Percentiles rank a stretch among this genome's conserved stretches.
These are phyloP conservation scores for Sporodiniella umbellata DNA, from an alignment of 371 early-diverging fungal species.

Conservation along the genomic window DNA sequence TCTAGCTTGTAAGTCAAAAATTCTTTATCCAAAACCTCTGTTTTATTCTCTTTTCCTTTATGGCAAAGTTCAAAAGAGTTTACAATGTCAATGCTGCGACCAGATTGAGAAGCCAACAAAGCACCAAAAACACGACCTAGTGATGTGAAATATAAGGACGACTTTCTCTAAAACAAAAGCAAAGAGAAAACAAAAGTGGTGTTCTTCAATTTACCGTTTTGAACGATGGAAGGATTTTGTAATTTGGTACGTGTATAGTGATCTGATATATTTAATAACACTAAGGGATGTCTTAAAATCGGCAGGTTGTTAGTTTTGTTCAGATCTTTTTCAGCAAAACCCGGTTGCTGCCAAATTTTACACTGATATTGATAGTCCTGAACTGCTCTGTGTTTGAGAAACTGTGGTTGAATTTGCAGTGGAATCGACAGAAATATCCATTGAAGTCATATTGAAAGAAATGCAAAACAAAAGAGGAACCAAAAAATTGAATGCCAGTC, in stretches of 20 bases:
- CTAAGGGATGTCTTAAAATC: conserved; percentile 75
- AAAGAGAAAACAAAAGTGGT: background rate
- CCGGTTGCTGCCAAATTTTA: conserved; percentile 16
- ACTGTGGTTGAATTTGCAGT: conserved; percentile 18
- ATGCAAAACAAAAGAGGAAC: background rate
- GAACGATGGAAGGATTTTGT: conserved; percentile 47
- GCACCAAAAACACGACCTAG: conserved; percentile 70
- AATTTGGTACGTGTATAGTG: conserved; percentile 74
- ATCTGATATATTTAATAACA: conserved; percentile 83
- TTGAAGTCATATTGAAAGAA: conserved; percentile 28
- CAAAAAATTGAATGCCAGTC: background rate
- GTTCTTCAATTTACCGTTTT: conserved; percentile 28
- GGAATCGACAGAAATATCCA: conserved; percentile 43
- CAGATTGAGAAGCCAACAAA: conserved; percentile 76
- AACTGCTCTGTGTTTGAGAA: conserved; percentile 29
- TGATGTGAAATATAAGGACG: too few relatives aligned
- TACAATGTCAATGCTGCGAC: conserved; percentile 80
- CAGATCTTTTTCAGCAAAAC: too few relatives aligned
- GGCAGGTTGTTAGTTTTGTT: background rate
- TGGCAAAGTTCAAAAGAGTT: conserved; percentile 79
- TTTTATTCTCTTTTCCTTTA: conserved; percentile 30
- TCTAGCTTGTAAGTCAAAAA: conserved; percentile 73
- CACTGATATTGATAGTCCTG: conserved; percentile 47
- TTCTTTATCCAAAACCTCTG: conserved; percentile 49
- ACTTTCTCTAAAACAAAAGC: background rate